Base-by-base conservation (phyloP, 768 basidiomycete genomes). In the Panus rudis region DNA sequence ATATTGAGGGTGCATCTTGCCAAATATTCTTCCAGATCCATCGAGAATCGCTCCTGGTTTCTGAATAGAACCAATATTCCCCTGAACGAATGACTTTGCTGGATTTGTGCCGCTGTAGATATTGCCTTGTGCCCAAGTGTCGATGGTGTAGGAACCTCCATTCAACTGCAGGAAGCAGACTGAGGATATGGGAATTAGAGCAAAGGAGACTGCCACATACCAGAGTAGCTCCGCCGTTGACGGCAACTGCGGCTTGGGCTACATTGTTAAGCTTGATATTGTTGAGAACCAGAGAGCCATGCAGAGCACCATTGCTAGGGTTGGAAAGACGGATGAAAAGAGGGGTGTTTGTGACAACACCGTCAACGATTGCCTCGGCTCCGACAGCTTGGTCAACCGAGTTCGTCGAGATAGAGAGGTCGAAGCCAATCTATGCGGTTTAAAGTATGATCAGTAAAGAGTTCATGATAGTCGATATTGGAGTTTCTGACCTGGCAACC, bases 61-160 rank as follows among this genome's bases (percentile, higher is more conserved):
- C 45, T 57, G 61, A 1, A 76, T 69, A 10, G 66, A 55, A 2
- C 58, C 45, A 23, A 86, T 71, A 31, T 58, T 56, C 14, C 70
- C 73, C 58, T 85, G 75, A 2, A 65, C 68, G 58, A 75, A 88
- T 3, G 34, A 61, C 3, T 68, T 68, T 3, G 49, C 49, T 3
- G 66, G 46, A 44, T 64, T 68, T 2, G 70, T 64, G 19, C 84
- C 83, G 3, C 63, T 65, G 57, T 72, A 89, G 23, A 82, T 69
- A 47, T 88, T 84, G 24, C 87, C 87, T 61, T 88, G 84, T 2
- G 69, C 84, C 87, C 86, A 89, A 1, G 81, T 73, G 3, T 67
- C 55, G 52, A 85, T 79, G 0, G 73, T 75, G 6, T 53, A 75
- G 1, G 75, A 75, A 28, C 79, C 79, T 12, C 55, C 55, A 5